Evolutionary conservation across 371 early-diverging fungal genomes (phyloP), one percentile per base, ranked within the genome.

Genomic region (Mortierella sp.): DNA sequence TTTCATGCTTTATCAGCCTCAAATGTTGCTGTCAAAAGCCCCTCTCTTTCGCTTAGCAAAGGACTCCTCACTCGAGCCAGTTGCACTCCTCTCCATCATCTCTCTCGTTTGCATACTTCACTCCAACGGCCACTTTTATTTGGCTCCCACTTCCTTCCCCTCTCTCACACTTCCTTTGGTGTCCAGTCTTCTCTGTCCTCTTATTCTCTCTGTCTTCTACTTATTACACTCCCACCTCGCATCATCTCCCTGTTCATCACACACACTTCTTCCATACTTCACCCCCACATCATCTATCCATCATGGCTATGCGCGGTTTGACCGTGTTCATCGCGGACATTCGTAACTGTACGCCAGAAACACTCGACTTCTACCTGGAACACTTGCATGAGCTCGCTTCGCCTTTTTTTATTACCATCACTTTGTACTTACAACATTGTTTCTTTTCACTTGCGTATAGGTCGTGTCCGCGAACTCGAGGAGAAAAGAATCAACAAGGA

Each of bases 401-500:
- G n/a, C n/a, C n/a, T n/a, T n/a, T n/a, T n/a, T n/a, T n/a, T n/a
- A n/a, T 19, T 39, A 37, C 44, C 14, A 22, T n/a, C 41, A 41
- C 24, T 19, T 53, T 29, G 61, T 48, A 34, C n/a, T 70, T 24
- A 22, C 43, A 4, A 53, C n/a, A n/a, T n/a, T n/a, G n/a, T n/a
- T n/a, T n/a, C n/a, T n/a, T n/a, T n/a, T n/a, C n/a, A n/a, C n/a
- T n/a, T n/a, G n/a, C n/a, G n/a, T n/a, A 24, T 86, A 98, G 99
- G 99, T 86, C 95, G 98, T 55, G 96, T 97, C 50, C 91, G 96
- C 61, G 99, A 99, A 79, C 90, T 95, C 66, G 99, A 99, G 85
- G 98, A 98, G 86, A 97, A 97, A 87, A 90, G 99, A 66, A 96
- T 99, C 76, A 99, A 99, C 89, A 99, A 98, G 85, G 99, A 99